phyloP scores from a whole-genome alignment of 2,329 filamentous ascomycete species.

The Taxawa tesnikishii region DNA sequence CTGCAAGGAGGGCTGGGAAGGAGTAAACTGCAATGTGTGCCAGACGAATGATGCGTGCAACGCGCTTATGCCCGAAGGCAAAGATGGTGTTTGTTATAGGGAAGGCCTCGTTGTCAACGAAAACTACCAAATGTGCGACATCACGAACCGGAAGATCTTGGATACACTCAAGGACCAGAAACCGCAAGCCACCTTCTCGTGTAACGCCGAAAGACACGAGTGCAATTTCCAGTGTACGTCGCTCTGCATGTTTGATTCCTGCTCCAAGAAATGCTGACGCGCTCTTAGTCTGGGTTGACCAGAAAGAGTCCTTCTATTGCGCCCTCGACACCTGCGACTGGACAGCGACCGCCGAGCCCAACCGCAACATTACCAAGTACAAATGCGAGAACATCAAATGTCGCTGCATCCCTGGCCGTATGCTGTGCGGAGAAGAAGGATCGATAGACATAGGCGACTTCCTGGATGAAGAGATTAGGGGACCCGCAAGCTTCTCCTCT shows the following conservation, averaged over 20 bases:
- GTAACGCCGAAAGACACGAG: conserved; percentile 57
- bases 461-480: conserved; percentile 67
- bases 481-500: conserved; percentile 76
- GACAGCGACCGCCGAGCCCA: conserved; percentile 52
- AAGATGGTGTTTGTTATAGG: conserved; percentile 83
- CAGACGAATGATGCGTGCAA: conserved; percentile 72
- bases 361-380: conserved; percentile 73
- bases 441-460: conserved; percentile 91
- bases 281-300: conserved; percentile 82
- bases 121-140: conserved; percentile 96
- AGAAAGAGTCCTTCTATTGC: conserved; percentile 93
- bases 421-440: conserved; percentile 85
- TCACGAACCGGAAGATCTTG: conserved; percentile 90
- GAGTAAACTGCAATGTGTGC: conserved; percentile 96
- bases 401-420: conserved; percentile 76
- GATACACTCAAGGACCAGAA: conserved; percentile 73
- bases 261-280: too few species aligned
- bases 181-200: conserved; percentile 91
- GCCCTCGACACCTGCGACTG: conserved; percentile 71
- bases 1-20: conserved; percentile 87
- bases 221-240: conserved; percentile 89
- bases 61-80: conserved; percentile 69
- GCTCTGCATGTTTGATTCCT: too few species aligned
- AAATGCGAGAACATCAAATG: conserved; percentile 76
- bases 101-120: conserved; percentile 82